Conservation (phyloP, 257 asterid species). For the Gentiana straminea region DNA sequence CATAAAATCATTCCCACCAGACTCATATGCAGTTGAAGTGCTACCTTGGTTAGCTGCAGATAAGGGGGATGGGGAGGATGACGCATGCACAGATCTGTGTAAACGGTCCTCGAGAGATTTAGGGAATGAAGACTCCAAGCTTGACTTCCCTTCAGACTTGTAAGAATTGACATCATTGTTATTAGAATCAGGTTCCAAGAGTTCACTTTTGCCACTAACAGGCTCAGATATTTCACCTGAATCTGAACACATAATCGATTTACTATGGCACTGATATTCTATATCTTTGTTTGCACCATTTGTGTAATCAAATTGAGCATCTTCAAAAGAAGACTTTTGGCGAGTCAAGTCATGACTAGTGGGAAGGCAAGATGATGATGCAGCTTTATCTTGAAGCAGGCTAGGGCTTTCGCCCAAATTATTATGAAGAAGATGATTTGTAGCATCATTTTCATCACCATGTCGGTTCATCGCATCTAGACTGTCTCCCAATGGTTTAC, state of each 20-base stretch:
- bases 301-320: conserved; percentile 13
- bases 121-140: conserved; percentile 18
- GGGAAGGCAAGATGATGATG: conserved; percentile 15
- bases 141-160: conserved; percentile 4
- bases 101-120: conserved; percentile 12
- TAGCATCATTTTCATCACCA: conserved; percentile 7
- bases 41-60: conserved; percentile 14
- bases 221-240: conserved; percentile 12
- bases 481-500: conserved; percentile 12
- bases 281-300: conserved; percentile 1
- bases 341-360: conserved; percentile 13
- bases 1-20: conserved; percentile 1
- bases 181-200: conserved; percentile 11
- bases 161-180: conserved; percentile 10
- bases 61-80: conserved; percentile 25
- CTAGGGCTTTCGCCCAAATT: conserved; percentile 15
- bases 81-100: conserved; percentile 8
- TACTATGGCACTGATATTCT: conserved; percentile 2
- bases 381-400: conserved; percentile 13
- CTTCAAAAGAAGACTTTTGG: conserved; percentile 16
- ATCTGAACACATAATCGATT: conserved; percentile 12
- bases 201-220: conserved; percentile 15
- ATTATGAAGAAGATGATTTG: conserved; percentile 1
- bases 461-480: conserved; percentile 1
- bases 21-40: conserved; percentile 9